phyloP scores from a whole-genome alignment of 768 basidiomycete genomes.

The Lyophyllum decastes region DNA sequence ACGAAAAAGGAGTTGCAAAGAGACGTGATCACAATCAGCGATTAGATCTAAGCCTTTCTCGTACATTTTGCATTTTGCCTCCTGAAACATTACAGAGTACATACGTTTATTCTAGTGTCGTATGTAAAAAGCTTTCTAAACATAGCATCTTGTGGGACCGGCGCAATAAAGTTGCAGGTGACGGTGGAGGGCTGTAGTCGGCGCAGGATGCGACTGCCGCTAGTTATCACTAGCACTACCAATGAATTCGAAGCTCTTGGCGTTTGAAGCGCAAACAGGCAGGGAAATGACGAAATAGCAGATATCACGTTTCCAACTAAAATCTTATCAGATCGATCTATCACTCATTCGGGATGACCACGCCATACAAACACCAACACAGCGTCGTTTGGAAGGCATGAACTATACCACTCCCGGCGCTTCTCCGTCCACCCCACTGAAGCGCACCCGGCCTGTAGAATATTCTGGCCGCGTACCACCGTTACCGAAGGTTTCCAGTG shows the following conservation, averaged over 20 bases:
- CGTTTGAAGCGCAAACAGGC: no score
- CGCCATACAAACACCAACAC: constrained; percentile 16
- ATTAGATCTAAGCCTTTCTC: constrained; percentile 7
- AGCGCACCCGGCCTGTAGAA: constrained; percentile 18
- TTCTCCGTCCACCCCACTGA: constrained; percentile 14
- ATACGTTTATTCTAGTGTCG: neutral
- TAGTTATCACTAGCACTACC: no score
- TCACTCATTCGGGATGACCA: neutral
- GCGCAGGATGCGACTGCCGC: no score
- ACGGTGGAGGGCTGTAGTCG: no score
- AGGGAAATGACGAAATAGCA: no score
- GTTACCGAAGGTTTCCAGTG: constrained; percentile 48
- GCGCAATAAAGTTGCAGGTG: no score
- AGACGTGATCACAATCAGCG: constrained; percentile 20
- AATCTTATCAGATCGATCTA: neutral
- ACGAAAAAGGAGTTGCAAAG: constrained; percentile 25
- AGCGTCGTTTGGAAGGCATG: constrained; percentile 13
- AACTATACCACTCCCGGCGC: constrained; percentile 12
- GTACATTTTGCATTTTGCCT: neutral
- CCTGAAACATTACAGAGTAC: neutral
- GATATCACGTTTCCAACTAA: no score
- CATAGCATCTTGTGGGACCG: no score
- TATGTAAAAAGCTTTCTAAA: neutral
- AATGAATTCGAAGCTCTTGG: no score
- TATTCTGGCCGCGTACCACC: constrained; percentile 29